phyloP scores from a whole-genome alignment of 306 rosid species.

The Citrullus amarus region DNA sequence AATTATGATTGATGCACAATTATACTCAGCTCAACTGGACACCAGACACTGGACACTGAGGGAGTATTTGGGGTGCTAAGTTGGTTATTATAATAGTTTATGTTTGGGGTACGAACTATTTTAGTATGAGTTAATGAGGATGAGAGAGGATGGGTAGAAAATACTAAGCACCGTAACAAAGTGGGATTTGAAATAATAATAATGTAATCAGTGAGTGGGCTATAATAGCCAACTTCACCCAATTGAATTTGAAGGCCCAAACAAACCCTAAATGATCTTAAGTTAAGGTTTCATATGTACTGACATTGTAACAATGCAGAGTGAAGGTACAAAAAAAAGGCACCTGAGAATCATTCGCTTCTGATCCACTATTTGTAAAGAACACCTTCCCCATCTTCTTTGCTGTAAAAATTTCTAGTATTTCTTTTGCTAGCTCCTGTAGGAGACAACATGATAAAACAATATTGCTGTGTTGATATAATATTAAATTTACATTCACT shows the following conservation, averaged over 20 bases:
- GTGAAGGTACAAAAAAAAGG: slow-evolving; percentile 5
- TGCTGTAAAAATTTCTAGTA: slow-evolving; percentile 65
- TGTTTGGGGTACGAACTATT: too few species aligned
- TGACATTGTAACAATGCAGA: slow-evolving; percentile 12
- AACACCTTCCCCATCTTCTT: slow-evolving; percentile 80
- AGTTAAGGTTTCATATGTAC: neutral
- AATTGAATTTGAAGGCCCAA: too few species aligned
- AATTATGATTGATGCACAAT: neutral
- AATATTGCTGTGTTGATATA: neutral
- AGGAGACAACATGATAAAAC: neutral
- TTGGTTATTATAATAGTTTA: too few species aligned
- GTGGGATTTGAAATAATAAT: too few species aligned
- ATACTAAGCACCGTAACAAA: too few species aligned
- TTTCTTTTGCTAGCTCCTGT: slow-evolving; percentile 85
- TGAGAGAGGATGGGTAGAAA: too few species aligned
- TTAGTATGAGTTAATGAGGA: too few species aligned
- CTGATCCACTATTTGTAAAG: slow-evolving; percentile 88
- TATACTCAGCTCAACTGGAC: neutral
- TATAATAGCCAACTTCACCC: too few species aligned
- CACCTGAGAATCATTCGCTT: slow-evolving; percentile 98
- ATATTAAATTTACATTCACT: too few species aligned
- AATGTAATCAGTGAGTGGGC: too few species aligned
- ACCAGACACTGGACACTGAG: neutral
- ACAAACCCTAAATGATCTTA: neutral
- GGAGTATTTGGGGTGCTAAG: too few species aligned